phyloP scores from a whole-genome alignment of 371 early-diverging fungal genomes.

The Parasitella parasitica region DNA sequence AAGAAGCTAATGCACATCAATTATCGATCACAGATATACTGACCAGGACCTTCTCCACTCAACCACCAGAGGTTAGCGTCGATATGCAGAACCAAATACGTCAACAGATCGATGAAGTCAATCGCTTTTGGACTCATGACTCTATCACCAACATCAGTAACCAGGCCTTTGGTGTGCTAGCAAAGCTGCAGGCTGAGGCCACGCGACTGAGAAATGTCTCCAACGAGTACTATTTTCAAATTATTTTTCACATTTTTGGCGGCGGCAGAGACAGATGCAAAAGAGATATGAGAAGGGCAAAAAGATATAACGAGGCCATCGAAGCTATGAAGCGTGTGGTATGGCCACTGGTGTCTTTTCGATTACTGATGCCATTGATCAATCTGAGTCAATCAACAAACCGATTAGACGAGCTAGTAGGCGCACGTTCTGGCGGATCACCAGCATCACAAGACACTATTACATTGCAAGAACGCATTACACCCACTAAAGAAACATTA shows the following conservation, averaged over 20 bases:
- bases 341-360: slow-evolving; percentile 38
- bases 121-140: slow-evolving; percentile 43
- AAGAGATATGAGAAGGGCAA: slow-evolving; percentile 26
- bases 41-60: slow-evolving; percentile 8
- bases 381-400: slow-evolving; percentile 12
- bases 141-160: slow-evolving; percentile 51
- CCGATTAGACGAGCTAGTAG: slow-evolving; percentile 1
- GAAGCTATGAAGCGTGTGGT: slow-evolving; percentile 38
- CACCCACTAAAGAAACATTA: slow-evolving; percentile 14
- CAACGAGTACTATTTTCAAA: slow-evolving; percentile 30
- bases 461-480: slow-evolving; percentile 8
- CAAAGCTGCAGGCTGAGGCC: slow-evolving; percentile 32
- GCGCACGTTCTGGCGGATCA: not conserved
- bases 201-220: slow-evolving; percentile 34
- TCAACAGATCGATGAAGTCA: slow-evolving; percentile 5
- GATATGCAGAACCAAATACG: not conserved
- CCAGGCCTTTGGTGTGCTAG: slow-evolving; percentile 23
- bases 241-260: slow-evolving; percentile 22
- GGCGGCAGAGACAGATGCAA: slow-evolving; percentile 23
- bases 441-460: not conserved
- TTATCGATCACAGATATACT: not conserved
- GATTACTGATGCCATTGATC: slow-evolving; percentile 30
- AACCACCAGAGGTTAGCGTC: not conserved
- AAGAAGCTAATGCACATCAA: not conserved
- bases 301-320: slow-evolving; percentile 36